Percentiles rank a stretch among this genome's conserved stretches.
phyloP scores from a whole-genome alignment of 2,329 filamentous ascomycete genomes.

The Calonectria pauciramosa region DNA sequence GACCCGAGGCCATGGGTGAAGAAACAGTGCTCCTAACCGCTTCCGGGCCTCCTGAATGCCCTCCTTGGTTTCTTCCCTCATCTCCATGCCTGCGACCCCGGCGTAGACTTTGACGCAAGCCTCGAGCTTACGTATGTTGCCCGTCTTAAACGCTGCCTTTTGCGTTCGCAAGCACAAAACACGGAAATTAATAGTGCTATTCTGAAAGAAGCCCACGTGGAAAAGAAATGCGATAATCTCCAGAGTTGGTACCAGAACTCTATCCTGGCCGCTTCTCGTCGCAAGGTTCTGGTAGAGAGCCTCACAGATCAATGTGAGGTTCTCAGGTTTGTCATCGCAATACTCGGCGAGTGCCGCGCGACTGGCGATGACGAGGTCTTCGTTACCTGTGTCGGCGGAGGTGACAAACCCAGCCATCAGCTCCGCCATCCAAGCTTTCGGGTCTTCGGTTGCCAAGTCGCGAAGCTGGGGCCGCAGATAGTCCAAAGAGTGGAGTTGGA shows the following conservation, averaged over 20 bases:
- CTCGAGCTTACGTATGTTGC: conserved; percentile 85
- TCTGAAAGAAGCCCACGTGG: conserved; percentile 68
- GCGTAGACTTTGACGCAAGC: conserved; percentile 86
- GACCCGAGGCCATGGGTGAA: conserved; percentile 87
- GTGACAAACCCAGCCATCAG: conserved; percentile 78
- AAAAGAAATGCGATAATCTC: conserved; percentile 85
- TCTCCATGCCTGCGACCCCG: conserved; percentile 66
- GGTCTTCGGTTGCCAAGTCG: conserved; percentile 49
- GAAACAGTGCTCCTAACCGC: conserved; percentile 79
- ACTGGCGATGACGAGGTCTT: conserved; percentile 79
- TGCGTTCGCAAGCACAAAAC: conserved; percentile 79
- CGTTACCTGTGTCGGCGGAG: conserved; percentile 83
- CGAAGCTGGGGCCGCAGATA: conserved; percentile 55
- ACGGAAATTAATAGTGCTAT: conserved; percentile 60
- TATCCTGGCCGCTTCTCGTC: conserved; percentile 71
- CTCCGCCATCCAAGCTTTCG: conserved; percentile 59
- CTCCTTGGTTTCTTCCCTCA: conserved; percentile 52
- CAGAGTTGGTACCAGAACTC: conserved; percentile 80
- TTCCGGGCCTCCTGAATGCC: conserved; percentile 69
- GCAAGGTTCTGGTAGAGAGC: conserved; percentile 69
- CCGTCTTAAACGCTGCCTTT: conserved; percentile 85
- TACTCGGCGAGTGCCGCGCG: conserved; percentile 74
- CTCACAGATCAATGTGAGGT: conserved; percentile 61
- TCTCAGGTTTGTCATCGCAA: conserved; percentile 57
- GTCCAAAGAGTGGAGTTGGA: conserved; percentile 59